Conservation (phyloP, 1,284 basidiomycete genomes). For the Schizopora paradoxa region DNA sequence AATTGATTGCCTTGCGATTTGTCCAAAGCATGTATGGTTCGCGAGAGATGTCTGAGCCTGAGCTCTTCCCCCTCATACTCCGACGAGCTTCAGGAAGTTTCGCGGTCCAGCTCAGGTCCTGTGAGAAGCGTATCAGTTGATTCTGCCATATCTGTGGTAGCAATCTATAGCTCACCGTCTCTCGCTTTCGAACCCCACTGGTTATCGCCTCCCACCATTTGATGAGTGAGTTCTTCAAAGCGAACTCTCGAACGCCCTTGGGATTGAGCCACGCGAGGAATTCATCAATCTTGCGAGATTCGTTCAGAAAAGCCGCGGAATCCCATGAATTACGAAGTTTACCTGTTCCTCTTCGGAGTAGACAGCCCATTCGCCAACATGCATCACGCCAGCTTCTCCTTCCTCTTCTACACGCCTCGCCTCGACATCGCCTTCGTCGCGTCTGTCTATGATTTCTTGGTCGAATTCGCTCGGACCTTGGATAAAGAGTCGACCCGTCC, state of each 20-base stretch:
- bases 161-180: slow-evolving; percentile 46
- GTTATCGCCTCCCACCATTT: slow-evolving; percentile 87
- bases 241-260: slow-evolving; percentile 84
- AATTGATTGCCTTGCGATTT: slow-evolving; percentile 60
- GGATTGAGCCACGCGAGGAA: slow-evolving; percentile 87
- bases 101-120: slow-evolving; percentile 65
- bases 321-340: slow-evolving; percentile 21
- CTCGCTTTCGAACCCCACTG: slow-evolving; percentile 73
- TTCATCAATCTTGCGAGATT: slow-evolving; percentile 58
- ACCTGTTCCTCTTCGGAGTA: slow-evolving; percentile 88
- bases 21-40: slow-evolving; percentile 83
- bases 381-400: slow-evolving; percentile 67
- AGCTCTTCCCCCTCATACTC: slow-evolving; percentile 63
- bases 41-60: slow-evolving; percentile 56
- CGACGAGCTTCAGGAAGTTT: slow-evolving; percentile 72
- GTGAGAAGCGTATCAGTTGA: background rate
- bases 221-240: slow-evolving; percentile 71
- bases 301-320: slow-evolving; percentile 2
- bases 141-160: background rate
- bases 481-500: slow-evolving; percentile 84
- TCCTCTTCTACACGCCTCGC: slow-evolving; percentile 68
- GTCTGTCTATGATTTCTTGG: slow-evolving; percentile 56
- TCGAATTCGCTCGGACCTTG: slow-evolving; percentile 85
- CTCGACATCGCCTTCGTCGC: slow-evolving; percentile 55
- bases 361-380: slow-evolving; percentile 80